Percentiles rank a stretch among this genome's conserved stretches.
These are phyloP conservation scores for Ambrosia hybrid DNA, from an alignment of 140 eudicot species.

Conservation along the genomic window DNA sequence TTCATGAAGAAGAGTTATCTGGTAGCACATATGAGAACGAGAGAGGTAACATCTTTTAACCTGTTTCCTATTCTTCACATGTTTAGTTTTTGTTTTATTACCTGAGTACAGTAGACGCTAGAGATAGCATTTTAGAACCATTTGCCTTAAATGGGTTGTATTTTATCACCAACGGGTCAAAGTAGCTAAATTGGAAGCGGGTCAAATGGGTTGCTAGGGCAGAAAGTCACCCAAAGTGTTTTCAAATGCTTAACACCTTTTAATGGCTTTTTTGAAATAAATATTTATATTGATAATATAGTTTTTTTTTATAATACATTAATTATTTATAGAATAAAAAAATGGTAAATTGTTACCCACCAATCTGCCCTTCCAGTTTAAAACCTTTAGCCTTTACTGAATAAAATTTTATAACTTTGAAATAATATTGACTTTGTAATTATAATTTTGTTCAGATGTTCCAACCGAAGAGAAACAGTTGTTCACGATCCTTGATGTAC, in stretches of 20 bases:
- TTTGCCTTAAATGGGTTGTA: constrained; percentile 1
- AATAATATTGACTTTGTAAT: neutral
- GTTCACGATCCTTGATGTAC: constrained; percentile 23
- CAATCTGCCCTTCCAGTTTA: neutral
- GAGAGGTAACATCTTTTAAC: constrained; percentile 18
- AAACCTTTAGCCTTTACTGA: neutral
- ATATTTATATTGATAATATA: neutral
- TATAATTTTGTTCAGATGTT: constrained; percentile 11
- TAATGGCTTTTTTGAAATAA: neutral
- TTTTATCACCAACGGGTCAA: neutral
- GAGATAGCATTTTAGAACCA: neutral
- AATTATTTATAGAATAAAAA: neutral
- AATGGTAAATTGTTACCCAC: neutral
- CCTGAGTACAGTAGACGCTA: neutral
- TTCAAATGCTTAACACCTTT: neutral
- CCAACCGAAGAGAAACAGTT: constrained; percentile 14
- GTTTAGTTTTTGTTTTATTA: neutral
- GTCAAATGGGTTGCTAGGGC: neutral
- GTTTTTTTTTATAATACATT: neutral
- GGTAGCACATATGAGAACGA: constrained; percentile 9
- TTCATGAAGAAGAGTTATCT: constrained; percentile 9
- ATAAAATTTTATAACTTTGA: neutral
- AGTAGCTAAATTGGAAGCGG: neutral
- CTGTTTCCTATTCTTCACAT: neutral
- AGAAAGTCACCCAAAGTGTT: neutral